Base-by-base conservation (phyloP, 805 yeast species). In the Candida pseudofarinosa region DNA sequence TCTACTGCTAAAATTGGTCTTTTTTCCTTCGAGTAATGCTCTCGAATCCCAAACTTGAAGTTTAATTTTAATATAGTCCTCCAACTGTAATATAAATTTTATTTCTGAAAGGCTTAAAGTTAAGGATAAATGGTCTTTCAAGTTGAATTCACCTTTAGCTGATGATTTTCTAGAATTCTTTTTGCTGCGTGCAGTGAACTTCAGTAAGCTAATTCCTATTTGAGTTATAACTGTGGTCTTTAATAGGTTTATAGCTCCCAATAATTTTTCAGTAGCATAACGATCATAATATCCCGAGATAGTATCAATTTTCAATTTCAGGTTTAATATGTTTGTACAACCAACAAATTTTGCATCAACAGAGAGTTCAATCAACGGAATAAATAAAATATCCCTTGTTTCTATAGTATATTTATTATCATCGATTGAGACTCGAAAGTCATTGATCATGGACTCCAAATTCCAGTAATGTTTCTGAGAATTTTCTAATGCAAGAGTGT, bases 61-160 rank as follows among this genome's bases (percentile, higher is more conserved):
- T 49, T 73, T 73, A 14, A 77, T 50, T 19, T 69, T 73, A 46
- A 81, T 69, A 3, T 72, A 73, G 48, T 76, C 75, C 3, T 79
- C 77, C 37, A 82, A 52, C 1, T 63, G 56, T 28, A 71, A 28
- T 13, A 66, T 50, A 13, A 62, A n/a, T 35, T 51, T 56, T 16
- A 55, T 30, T 23, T 23, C 10, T 10, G 28, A 23, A 10, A 23
- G 6, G 28, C 28, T 18, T 5, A 4, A 4, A 35, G 7, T n/a
- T 8, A 16, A 35, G 35, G 12, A 45, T 46, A 34, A 47, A 48
- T 7, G 47, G 23, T 6, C 31, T 26, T 15, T 38, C 33, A 26
- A 8, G 3, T 13, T 13, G 36, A 8, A 15, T 10, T 23, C 31
- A 12, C 13, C 4, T 18, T 17, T 16, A 6, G 10, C 13, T 4